Conservation (phyloP, 176 grass and related monocot genomes). For the Panicum miliaceum region DNA sequence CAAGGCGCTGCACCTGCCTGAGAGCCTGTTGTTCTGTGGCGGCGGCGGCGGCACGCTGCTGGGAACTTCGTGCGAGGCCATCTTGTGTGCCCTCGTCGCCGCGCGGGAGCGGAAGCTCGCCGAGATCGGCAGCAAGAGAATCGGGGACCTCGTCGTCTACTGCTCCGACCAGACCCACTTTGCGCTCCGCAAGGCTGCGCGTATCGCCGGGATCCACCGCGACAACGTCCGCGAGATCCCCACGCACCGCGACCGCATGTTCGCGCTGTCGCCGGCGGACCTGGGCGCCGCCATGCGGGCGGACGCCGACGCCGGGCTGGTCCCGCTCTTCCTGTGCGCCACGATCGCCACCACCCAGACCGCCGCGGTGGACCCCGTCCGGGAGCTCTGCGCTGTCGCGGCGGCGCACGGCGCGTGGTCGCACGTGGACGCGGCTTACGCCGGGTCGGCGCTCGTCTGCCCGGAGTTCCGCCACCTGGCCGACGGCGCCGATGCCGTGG, state of each 20-base stretch:
- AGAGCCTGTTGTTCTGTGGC: not conserved
- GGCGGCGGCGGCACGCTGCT: conserved; percentile 35
- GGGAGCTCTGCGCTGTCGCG: not conserved
- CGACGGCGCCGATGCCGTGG: conserved; percentile 25
- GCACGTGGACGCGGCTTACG: conserved; percentile 46
- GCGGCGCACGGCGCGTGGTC: not conserved
- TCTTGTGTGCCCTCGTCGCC: conserved; percentile 37
- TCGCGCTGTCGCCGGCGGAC: not conserved
- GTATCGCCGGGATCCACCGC: conserved; percentile 25
- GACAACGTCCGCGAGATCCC: conserved; percentile 25
- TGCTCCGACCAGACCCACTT: conserved; percentile 50
- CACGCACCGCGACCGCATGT: not conserved
- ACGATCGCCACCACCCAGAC: conserved; percentile 34
- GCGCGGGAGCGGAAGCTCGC: conserved; percentile 24
- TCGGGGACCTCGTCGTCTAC: conserved; percentile 42
- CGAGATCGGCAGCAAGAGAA: not conserved
- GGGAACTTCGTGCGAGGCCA: conserved; percentile 38
- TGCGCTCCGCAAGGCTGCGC: conserved; percentile 28
- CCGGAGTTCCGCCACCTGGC: conserved; percentile 37
- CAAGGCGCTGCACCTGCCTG: not conserved
- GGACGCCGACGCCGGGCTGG: not conserved
- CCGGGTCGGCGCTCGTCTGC: conserved; percentile 17
- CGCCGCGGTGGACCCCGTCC: conserved; percentile 31
- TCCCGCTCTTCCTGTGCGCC: conserved; percentile 43
- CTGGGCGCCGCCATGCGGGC: not conserved